Base-by-base conservation (phyloP, 169 alveolate species). In the Plasmodium falciparum region DNA sequence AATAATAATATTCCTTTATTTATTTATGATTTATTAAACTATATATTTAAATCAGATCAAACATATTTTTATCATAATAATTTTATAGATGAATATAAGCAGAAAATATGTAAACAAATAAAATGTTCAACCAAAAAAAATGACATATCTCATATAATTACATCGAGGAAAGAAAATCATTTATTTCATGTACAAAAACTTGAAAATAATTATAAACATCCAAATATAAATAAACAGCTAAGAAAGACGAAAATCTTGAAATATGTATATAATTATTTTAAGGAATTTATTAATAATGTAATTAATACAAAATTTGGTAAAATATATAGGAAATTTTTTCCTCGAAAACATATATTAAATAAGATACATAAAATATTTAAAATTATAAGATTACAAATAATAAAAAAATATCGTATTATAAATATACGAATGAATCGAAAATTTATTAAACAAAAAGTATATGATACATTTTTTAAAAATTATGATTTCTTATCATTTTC, bases 401-500 rank as follows among this genome's bases (percentile, higher is more conserved):
- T 86, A 59, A 52, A 67, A 29, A 86, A 86, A 71, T 86, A 71
- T 67, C 71, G 24, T 22, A 72, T 86, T 59, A 33, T 72, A 71
- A 86, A 86, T 71, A 39, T 86, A 12, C 12, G 88, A 65, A 86
- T 65, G 33, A 86, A 86, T 33, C 29, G 92, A 47, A 86, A 86
- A 58, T 86, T 72, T 62, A 72, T 86, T 3, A 86, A 33, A 72
- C 86, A 73, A 59, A 61, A 86, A 86, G 33, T 47, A 22, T 86
- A 86, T 49, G 92, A 86, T 45, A 52, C 26, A 29, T 86, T 86
- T 86, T 86, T 86, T 72, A 86, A 86, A 86, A 86, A 86, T 54
- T 86, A 17, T 67, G 69, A 86, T 50, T 86, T 86, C 56, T 69
- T 72, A 47, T 29, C 70, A 1, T 86, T 86, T 73, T 86, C 92